A percentile compares a stretch with the other conserved stretches of the same genome.
Conservation (phyloP, 345 rosid species). For the Atalantia buxifolia region DNA sequence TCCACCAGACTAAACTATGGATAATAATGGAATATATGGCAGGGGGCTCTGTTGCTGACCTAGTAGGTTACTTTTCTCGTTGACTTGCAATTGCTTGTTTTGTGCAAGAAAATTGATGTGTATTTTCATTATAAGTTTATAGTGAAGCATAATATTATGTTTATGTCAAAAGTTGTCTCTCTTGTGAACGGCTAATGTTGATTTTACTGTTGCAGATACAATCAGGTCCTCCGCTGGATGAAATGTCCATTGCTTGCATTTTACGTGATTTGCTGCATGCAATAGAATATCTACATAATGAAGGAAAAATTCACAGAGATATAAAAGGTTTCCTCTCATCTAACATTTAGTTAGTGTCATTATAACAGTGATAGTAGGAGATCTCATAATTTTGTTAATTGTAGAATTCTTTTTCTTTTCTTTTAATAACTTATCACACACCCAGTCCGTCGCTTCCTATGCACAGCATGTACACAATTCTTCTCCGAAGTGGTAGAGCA, state of each 20-base stretch:
- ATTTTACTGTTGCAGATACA: slow-evolving; percentile 65
- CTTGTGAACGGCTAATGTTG: slow-evolving; percentile 18
- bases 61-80: slow-evolving; percentile 58
- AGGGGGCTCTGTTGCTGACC: slow-evolving; percentile 99
- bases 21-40: slow-evolving; percentile 99
- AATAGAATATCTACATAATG: slow-evolving; percentile 87
- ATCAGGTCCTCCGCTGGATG: slow-evolving; percentile 88
- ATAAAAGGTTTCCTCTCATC: slow-evolving; percentile 68
- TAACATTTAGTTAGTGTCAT: neutral
- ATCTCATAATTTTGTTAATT: neutral
- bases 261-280: slow-evolving; percentile 96
- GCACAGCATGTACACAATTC: neutral
- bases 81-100: slow-evolving; percentile 16
- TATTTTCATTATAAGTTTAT: neutral
- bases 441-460: too few relatives aligned
- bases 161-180: neutral
- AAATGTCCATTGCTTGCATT: slow-evolving; percentile 88
- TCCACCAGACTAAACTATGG: slow-evolving; percentile 96
- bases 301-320: slow-evolving; percentile 98
- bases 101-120: neutral
- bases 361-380: neutral
- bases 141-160: neutral
- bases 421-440: neutral
- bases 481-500: neutral
- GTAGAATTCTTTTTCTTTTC: neutral